These are phyloP conservation scores for Geosmithia putterillii DNA, from an alignment of 2,329 filamentous ascomycete species.

Conservation along the genomic window DNA sequence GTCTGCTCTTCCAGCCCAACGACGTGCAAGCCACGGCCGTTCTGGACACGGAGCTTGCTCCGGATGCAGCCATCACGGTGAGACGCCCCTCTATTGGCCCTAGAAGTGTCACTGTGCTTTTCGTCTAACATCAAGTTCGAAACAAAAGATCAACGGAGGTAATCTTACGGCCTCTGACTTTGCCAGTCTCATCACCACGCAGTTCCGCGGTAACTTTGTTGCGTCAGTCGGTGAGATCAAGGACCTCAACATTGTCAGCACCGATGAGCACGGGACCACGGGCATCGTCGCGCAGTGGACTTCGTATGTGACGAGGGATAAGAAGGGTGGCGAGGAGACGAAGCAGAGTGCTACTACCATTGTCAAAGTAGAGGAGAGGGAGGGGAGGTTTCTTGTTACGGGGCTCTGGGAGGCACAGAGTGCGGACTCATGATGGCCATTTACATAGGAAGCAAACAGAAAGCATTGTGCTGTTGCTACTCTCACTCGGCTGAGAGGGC, in stretches of 20 bases:
- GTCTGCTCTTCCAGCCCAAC: neutral
- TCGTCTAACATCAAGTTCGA: no score
- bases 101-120: no score
- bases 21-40: neutral
- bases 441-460: no score
- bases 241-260: neutral
- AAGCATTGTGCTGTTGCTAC: no score
- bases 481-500: no score
- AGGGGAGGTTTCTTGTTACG: neutral
- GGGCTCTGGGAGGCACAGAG: neutral
- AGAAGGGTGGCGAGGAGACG: neutral
- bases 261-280: neutral
- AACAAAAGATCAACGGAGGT: neutral
- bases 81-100: neutral
- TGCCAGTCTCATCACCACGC: neutral
- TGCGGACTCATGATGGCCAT: no score
- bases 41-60: neutral
- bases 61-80: neutral
- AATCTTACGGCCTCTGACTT: neutral
- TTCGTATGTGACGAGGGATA: neutral
- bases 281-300: neutral
- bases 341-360: neutral
- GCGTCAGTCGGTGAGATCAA: neutral
- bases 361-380: neutral
- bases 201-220: neutral